Percentiles rank a stretch among this genome's conserved stretches.
Evolutionary conservation across 2,329 filamentous ascomycete species (phyloP).

Genomic region (Calonectria multiphialidica): DNA sequence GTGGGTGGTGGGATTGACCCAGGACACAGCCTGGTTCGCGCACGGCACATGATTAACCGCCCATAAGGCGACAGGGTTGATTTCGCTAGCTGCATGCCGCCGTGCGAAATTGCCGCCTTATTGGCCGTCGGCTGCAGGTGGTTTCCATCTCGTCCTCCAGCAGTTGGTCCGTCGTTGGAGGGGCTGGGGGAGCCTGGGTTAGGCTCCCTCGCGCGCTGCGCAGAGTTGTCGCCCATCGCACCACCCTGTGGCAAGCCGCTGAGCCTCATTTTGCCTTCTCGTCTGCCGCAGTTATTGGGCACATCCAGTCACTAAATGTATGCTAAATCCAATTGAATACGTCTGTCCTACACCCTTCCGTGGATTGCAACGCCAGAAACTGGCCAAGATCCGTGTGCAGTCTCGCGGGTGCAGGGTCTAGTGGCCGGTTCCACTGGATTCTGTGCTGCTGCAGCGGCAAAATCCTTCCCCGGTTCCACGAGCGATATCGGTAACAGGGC

Average conservation of each 20-base stretch:
- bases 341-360: background rate
- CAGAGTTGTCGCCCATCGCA: background rate
- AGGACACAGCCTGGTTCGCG: background rate
- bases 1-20: background rate
- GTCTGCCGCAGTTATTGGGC: background rate
- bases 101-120: background rate
- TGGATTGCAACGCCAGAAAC: background rate
- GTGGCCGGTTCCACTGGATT: background rate
- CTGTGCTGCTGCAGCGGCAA: background rate
- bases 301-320: background rate
- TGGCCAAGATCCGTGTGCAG: background rate
- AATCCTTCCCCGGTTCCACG: too few relatives aligned
- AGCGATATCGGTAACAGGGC: too few relatives aligned
- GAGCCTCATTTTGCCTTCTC: background rate
- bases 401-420: too few relatives aligned
- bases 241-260: background rate
- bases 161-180: background rate
- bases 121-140: background rate
- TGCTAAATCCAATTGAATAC: background rate
- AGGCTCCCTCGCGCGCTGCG: background rate
- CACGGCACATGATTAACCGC: background rate
- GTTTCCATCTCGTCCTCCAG: background rate
- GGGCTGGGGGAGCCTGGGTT: background rate
- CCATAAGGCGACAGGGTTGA: conserved; percentile 1
- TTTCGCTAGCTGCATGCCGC: background rate